Evolutionary conservation across 176 grass and related monocot species (phyloP).

Genomic region (Rhynchospora pubera): DNA sequence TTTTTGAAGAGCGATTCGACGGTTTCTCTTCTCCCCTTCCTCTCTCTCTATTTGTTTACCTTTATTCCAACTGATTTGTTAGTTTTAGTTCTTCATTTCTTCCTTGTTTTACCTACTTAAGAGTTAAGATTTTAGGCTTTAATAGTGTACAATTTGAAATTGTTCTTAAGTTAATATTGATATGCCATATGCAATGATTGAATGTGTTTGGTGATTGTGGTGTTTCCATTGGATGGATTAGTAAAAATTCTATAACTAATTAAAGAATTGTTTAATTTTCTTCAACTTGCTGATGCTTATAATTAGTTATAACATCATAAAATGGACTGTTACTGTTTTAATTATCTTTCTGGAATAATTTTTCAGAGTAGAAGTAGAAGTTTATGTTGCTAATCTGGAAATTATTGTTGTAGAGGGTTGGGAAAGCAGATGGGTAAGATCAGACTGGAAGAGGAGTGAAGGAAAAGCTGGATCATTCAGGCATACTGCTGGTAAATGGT

Average conservation of each 20-base stretch:
- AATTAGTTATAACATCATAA: neutral
- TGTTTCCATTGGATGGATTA: neutral
- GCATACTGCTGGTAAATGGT: slow-evolving; percentile 77
- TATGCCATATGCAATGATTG: neutral
- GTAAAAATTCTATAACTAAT: neutral
- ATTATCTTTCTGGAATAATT: neutral
- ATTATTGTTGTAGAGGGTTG: slow-evolving; percentile 55
- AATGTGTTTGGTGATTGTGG: neutral
- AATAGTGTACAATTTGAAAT: neutral
- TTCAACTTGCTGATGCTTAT: neutral
- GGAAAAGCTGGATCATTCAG: slow-evolving; percentile 88
- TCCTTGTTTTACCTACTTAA: neutral
- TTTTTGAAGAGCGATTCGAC: slow-evolving; percentile 99
- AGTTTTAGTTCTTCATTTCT: neutral
- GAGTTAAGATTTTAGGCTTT: neutral
- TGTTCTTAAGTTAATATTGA: neutral
- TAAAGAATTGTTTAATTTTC: neutral
- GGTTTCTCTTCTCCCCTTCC: slow-evolving; percentile 26
- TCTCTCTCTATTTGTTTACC: neutral
- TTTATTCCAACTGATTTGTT: neutral
- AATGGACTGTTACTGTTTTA: neutral
- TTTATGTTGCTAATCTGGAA: neutral
- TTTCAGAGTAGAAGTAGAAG: neutral
- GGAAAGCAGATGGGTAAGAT: slow-evolving; percentile 74
- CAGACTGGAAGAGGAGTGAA: slow-evolving; percentile 95